A percentile compares a stretch with the other conserved stretches of the same genome.
Conservation (phyloP, 768 basidiomycete genomes). For the Boletus huronensis region DNA sequence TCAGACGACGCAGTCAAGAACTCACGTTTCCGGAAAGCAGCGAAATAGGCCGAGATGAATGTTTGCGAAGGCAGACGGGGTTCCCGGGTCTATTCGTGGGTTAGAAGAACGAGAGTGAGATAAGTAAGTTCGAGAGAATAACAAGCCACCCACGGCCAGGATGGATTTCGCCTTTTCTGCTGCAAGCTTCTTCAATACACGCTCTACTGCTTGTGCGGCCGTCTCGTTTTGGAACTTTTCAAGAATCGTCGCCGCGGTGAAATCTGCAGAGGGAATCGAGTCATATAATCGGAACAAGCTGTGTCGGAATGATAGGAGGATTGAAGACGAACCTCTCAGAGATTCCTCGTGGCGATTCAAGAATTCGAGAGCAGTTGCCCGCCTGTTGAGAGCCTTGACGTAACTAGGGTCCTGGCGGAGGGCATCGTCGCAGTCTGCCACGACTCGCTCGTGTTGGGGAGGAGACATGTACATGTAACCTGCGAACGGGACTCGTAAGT, state of each 20-base stretch:
- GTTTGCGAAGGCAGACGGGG: constrained; percentile 83
- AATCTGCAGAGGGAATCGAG: constrained; percentile 51
- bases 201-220: constrained; percentile 80
- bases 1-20: neutral
- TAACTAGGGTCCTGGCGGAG: constrained; percentile 80
- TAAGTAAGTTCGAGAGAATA: neutral
- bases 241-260: constrained; percentile 93
- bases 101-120: neutral
- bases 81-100: constrained; percentile 50
- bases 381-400: constrained; percentile 87
- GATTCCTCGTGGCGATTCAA: constrained; percentile 73
- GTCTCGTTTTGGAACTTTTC: constrained; percentile 85
- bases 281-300: neutral
- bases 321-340: constrained; percentile 57
- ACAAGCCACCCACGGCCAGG: constrained; percentile 47
- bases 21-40: constrained; percentile 90
- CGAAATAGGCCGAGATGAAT: constrained; percentile 93
- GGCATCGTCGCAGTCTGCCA: constrained; percentile 87
- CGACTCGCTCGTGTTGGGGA: constrained; percentile 76
- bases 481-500: constrained; percentile 26
- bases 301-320: neutral
- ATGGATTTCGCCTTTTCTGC: constrained; percentile 69
- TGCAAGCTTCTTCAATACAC: constrained; percentile 85
- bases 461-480: constrained; percentile 92
- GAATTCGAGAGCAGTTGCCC: constrained; percentile 80